These are phyloP conservation scores for Suhomyces bokatorum DNA, from an alignment of 1,139 yeast genomes.

Conservation along the genomic window DNA sequence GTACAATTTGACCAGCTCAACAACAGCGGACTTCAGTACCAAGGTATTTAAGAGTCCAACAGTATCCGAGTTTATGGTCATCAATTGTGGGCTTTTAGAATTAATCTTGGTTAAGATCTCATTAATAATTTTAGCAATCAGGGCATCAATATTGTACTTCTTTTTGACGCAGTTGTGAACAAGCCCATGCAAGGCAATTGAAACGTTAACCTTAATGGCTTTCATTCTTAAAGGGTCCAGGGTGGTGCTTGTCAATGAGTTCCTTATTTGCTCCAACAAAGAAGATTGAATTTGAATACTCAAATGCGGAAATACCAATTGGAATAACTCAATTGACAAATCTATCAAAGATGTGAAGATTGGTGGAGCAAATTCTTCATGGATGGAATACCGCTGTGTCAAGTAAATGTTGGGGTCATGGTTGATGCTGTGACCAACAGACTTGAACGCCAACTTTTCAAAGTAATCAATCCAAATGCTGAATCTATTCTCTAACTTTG, in stretches of 20 bases:
- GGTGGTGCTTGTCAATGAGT: constrained; percentile 40
- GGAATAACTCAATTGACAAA: constrained; percentile 73
- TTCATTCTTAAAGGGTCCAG: constrained; percentile 36
- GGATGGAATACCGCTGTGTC: constrained; percentile 28
- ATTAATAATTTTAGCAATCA: constrained; percentile 50
- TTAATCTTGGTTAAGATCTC: constrained; percentile 60
- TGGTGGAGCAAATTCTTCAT: constrained; percentile 28
- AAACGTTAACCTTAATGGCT: constrained; percentile 62
- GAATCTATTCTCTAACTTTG: constrained; percentile 6
- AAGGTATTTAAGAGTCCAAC: constrained; percentile 61
- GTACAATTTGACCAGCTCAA: constrained; percentile 53
- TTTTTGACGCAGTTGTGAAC: constrained; percentile 36
- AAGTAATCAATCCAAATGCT: constrained; percentile 36
- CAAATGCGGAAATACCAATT: constrained; percentile 67
- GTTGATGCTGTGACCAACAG: constrained; percentile 31
- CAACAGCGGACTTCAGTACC: constrained; percentile 33
- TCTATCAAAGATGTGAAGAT: constrained; percentile 65
- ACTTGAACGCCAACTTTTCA: constrained; percentile 27
- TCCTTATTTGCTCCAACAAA: constrained; percentile 73
- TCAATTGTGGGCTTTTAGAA: constrained; percentile 34
- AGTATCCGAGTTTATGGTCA: constrained; percentile 62
- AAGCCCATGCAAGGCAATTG: constrained; percentile 64
- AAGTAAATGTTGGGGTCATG: constrained; percentile 38
- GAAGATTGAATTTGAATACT: constrained; percentile 85
- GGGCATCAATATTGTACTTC: constrained; percentile 37